Conservation (phyloP, 805 yeast genomes). For the Myxozyma neotropica region DNA sequence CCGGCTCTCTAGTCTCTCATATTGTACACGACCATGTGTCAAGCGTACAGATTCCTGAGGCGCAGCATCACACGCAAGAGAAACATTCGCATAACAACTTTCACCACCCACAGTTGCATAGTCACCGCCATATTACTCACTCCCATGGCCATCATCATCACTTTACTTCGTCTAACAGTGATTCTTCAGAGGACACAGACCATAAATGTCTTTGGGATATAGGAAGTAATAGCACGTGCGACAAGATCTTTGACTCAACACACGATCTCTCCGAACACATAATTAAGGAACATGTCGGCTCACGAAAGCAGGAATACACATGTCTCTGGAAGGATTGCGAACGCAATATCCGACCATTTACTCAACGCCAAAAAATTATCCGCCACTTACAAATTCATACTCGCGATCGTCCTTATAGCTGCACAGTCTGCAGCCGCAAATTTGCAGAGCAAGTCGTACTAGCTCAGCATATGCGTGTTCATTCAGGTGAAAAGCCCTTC, state of each 20-base stretch:
- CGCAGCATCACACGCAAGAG: neutral
- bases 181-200: slow-evolving; percentile 2
- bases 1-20: slow-evolving; percentile 58
- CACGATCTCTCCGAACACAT: slow-evolving; percentile 74
- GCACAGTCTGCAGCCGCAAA: slow-evolving; percentile 65
- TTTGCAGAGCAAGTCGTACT: slow-evolving; percentile 81
- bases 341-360: slow-evolving; percentile 62
- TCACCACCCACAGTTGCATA: slow-evolving; percentile 2
- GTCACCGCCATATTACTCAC: neutral
- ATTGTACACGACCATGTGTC: neutral
- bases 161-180: neutral
- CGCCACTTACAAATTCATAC: slow-evolving; percentile 91
- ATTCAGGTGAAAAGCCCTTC: slow-evolving; percentile 89
- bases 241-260: slow-evolving; percentile 51
- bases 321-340: slow-evolving; percentile 83
- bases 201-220: slow-evolving; percentile 27
- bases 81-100: neutral
- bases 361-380: slow-evolving; percentile 81
- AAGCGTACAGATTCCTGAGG: neutral
- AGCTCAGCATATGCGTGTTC: slow-evolving; percentile 78
- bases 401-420: slow-evolving; percentile 74
- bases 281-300: slow-evolving; percentile 65
- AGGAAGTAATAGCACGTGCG: slow-evolving; percentile 50
- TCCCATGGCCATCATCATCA: slow-evolving; percentile 1
- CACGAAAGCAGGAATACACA: slow-evolving; percentile 66